Conservation (phyloP, 176 grass and related monocot species). For the Thalia dealbata region DNA sequence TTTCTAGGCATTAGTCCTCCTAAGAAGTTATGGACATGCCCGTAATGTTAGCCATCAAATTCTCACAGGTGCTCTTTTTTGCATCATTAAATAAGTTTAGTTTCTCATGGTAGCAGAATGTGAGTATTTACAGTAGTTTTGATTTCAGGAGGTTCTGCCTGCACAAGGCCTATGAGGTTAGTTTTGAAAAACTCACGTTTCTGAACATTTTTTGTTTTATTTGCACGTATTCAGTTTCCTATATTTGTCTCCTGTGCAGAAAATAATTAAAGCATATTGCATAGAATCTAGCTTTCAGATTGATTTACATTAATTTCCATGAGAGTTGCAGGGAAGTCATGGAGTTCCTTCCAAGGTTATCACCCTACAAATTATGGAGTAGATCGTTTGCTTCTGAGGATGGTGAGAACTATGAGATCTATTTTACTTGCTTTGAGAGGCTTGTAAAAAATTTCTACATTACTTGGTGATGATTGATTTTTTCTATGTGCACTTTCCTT, state of each 20-base stretch:
- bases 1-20: conserved; percentile 46
- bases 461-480: neutral
- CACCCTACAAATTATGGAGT: conserved; percentile 69
- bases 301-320: neutral
- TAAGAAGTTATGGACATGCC: conserved; percentile 47
- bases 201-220: neutral
- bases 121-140: conserved; percentile 11
- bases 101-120: conserved; percentile 5
- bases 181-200: neutral
- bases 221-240: neutral
- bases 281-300: neutral
- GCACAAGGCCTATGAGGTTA: conserved; percentile 37
- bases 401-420: conserved; percentile 51
- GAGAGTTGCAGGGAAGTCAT: conserved; percentile 23
- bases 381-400: conserved; percentile 77
- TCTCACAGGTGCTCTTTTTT: conserved; percentile 45
- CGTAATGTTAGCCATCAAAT: conserved; percentile 64
- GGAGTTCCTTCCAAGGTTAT: conserved; percentile 42
- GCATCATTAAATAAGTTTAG: neutral
- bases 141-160: conserved; percentile 25
- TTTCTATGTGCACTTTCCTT: conserved; percentile 9
- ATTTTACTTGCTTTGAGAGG: neutral
- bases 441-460: conserved; percentile 4
- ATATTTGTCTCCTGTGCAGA: neutral
- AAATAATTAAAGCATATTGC: neutral